Percentiles rank a stretch among this genome's conserved stretches.
These are phyloP conservation scores for Kingdonia uniflora DNA, from an alignment of 164 flowering plant species.

Conservation along the genomic window DNA sequence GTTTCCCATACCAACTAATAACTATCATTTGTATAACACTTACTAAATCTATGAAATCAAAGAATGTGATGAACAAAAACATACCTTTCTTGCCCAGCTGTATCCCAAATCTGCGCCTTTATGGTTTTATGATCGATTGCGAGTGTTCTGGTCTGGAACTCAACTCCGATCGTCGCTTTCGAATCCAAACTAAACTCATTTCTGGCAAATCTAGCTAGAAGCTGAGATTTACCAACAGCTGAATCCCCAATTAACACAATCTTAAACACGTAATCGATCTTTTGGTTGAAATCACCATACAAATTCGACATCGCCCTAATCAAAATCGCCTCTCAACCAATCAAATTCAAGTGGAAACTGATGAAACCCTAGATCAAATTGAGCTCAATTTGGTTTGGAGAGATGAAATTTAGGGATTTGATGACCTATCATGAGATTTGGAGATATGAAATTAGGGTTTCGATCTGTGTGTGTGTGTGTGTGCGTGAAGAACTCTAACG, in stretches of 20 bases:
- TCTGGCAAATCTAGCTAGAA: conserved; percentile 49
- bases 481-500: no score
- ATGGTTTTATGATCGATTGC: conserved; percentile 45
- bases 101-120: conserved; percentile 78
- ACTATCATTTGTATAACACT: no score
- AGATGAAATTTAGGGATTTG: no score
- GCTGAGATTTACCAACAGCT: conserved; percentile 65
- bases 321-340: no score
- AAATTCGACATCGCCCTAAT: conserved; percentile 49
- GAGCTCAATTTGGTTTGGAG: no score
- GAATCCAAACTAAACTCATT: conserved; percentile 60
- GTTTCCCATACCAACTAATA: no score
- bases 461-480: no score
- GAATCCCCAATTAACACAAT: conserved; percentile 67
- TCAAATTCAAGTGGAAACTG: no score
- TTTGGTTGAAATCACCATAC: conserved; percentile 52
- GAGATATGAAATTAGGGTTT: no score
- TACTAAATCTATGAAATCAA: neutral
- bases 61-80: neutral
- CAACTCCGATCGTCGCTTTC: conserved; percentile 67
- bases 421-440: no score
- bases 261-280: conserved; percentile 63
- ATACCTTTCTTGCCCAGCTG: conserved; percentile 68
- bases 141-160: conserved; percentile 61
- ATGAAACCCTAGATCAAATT: no score